Evolutionary conservation across 2,329 filamentous ascomycete genomes (phyloP).

Genomic region (Phaeoacremonium minimum): DNA sequence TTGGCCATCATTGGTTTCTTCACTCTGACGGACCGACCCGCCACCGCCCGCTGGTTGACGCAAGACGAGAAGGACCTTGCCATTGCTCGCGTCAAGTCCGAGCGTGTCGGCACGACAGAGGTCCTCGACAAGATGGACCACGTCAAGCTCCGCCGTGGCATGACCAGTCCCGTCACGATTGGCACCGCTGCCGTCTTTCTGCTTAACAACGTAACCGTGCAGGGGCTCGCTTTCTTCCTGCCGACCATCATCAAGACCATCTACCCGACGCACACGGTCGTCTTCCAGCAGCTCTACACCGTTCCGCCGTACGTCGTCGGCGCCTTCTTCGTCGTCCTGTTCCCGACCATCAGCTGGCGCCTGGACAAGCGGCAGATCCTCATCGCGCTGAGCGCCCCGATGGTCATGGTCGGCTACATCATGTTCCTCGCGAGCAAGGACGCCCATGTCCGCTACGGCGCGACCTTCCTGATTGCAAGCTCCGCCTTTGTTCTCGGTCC

Average conservation of each 20-base stretch:
- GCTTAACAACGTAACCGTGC: slow-evolving; percentile 66
- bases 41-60: slow-evolving; percentile 61
- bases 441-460: slow-evolving; percentile 57
- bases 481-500: slow-evolving; percentile 62
- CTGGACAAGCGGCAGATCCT: slow-evolving; percentile 57
- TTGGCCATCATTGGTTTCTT: slow-evolving; percentile 58
- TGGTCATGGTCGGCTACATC: slow-evolving; percentile 66
- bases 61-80: slow-evolving; percentile 64
- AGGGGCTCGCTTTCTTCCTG: slow-evolving; percentile 65
- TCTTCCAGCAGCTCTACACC: slow-evolving; percentile 65
- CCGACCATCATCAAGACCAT: slow-evolving; percentile 67
- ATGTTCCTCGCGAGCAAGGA: slow-evolving; percentile 60
- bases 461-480: slow-evolving; percentile 64
- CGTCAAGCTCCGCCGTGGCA: slow-evolving; percentile 55
- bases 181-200: slow-evolving; percentile 55
- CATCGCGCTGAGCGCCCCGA: slow-evolving; percentile 53
- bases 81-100: slow-evolving; percentile 63
- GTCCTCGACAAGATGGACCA: slow-evolving; percentile 60
- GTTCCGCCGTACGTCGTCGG: slow-evolving; percentile 69
- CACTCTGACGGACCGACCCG: slow-evolving; percentile 65
- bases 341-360: slow-evolving; percentile 59
- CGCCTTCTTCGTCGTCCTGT: slow-evolving; percentile 59
- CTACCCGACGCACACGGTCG: slow-evolving; percentile 51
- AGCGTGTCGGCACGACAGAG: slow-evolving; percentile 57
- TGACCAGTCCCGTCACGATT: slow-evolving; percentile 59